Conservation (phyloP, 495 filamentous ascomycete species). For the Xylaria venustula region DNA sequence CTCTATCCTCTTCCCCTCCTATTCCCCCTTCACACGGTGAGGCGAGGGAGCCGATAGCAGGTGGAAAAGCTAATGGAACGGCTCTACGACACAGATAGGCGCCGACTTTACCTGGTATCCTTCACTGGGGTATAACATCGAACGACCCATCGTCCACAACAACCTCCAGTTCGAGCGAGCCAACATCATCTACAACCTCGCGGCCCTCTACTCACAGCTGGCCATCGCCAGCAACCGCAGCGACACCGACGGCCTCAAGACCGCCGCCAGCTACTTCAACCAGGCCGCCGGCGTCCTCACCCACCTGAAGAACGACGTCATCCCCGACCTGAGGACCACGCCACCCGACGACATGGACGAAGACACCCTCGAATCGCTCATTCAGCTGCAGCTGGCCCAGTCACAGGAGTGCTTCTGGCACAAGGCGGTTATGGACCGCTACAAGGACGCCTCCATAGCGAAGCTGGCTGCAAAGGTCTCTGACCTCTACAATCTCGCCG, state of each 20-base stretch:
- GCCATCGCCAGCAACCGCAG: conserved; percentile 74
- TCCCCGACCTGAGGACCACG: conserved; percentile 80
- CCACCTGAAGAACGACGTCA: conserved; percentile 73
- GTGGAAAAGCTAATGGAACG: conserved; percentile 20
- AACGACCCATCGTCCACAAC: conserved; percentile 78
- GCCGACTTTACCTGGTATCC: conserved; percentile 96
- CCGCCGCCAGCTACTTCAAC: conserved; percentile 89
- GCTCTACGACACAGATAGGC: conserved; percentile 63
- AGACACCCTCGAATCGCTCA: conserved; percentile 77
- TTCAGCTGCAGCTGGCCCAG: conserved; percentile 83
- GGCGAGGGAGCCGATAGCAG: neutral
- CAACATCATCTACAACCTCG: conserved; percentile 90
- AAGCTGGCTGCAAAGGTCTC: conserved; percentile 90
- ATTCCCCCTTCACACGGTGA: neutral
- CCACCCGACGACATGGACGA: conserved; percentile 92
- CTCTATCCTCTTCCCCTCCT: too few relatives aligned
- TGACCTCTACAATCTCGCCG: conserved; percentile 82
- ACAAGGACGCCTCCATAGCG: conserved; percentile 89
- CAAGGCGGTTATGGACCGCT: conserved; percentile 89
- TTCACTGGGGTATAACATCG: conserved; percentile 84
- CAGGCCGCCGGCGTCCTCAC: conserved; percentile 80
- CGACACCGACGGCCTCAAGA: conserved; percentile 82
- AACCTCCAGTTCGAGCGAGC: conserved; percentile 94
- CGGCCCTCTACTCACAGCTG: conserved; percentile 89
- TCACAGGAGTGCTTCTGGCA: conserved; percentile 98